These are phyloP conservation scores for Endocalyx cinctus DNA, from an alignment of 2,329 filamentous ascomycete genomes.

Conservation along the genomic window DNA sequence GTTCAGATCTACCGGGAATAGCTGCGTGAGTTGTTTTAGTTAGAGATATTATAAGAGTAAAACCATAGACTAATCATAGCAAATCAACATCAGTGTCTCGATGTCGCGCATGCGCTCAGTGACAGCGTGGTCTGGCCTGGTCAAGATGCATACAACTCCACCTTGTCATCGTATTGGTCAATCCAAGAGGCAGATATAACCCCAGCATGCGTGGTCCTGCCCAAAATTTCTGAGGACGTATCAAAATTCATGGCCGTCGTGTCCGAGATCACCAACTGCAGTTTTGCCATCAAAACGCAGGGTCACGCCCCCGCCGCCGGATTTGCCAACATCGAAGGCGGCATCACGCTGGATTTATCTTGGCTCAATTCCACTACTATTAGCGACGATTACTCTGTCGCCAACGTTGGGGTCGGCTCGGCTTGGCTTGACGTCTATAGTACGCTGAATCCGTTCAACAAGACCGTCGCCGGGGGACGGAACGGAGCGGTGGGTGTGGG, in stretches of 20 bases:
- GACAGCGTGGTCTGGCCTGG: too few relatives aligned
- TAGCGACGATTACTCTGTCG: constrained; percentile 4
- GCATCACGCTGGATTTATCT: constrained; percentile 7
- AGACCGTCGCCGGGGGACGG: constrained; percentile 7
- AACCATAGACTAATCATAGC: too few relatives aligned
- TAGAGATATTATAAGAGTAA: too few relatives aligned
- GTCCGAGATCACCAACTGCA: constrained; percentile 5
- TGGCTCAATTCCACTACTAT: constrained; percentile 4
- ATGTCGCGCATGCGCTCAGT: too few relatives aligned
- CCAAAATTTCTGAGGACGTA: constrained; percentile 5
- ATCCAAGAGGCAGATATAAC: constrained; percentile 5
- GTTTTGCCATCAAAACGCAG: constrained; percentile 8
- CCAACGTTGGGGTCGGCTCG: constrained; percentile 3
- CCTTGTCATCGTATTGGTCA: constrained; percentile 7
- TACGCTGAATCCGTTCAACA: constrained; percentile 6
- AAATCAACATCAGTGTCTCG: too few relatives aligned
- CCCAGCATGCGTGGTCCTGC: constrained; percentile 6
- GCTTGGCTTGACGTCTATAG: constrained; percentile 6
- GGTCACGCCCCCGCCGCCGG: constrained; percentile 9
- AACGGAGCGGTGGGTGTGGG: constrained; percentile 8
- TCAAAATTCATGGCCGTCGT: constrained; percentile 6
- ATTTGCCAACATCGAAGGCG: constrained; percentile 6
- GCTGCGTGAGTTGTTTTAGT: too few relatives aligned
- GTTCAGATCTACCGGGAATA: too few relatives aligned
- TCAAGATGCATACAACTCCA: constrained; percentile 6